Percentiles rank a stretch among this genome's conserved stretches.
Evolutionary conservation across 305 asterid species (phyloP).

Genomic region (Monarda citriodora): DNA sequence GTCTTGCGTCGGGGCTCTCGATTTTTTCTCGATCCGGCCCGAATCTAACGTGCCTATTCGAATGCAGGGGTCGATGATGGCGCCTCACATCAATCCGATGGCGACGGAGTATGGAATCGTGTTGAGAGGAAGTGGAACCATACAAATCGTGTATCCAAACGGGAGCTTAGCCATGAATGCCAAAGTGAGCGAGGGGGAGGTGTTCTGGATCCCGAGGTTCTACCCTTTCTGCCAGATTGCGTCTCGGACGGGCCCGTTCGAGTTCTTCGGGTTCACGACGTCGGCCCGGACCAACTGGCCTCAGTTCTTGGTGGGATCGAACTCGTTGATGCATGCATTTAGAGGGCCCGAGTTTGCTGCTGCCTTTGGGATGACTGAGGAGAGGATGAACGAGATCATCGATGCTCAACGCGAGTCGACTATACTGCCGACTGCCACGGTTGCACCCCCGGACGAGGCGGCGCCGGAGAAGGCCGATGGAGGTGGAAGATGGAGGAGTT

Average conservation of each 20-base stretch:
- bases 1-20: too few relatives aligned
- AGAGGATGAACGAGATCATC: constrained; percentile 35
- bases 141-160: constrained; percentile 74
- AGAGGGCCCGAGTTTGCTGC: constrained; percentile 73
- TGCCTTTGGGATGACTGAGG: constrained; percentile 58
- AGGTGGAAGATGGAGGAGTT: constrained; percentile 15
- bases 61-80: constrained; percentile 88
- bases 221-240: constrained; percentile 92
- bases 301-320: constrained; percentile 72
- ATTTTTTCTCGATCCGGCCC: too few relatives aligned
- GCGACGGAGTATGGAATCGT: constrained; percentile 80
- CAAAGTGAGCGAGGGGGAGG: constrained; percentile 62
- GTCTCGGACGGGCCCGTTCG: constrained; percentile 63
- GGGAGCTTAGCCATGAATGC: constrained; percentile 88
- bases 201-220: constrained; percentile 78
- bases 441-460: constrained; percentile 44
- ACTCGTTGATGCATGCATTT: constrained; percentile 55
- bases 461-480: constrained; percentile 6
- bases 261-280: constrained; percentile 89
- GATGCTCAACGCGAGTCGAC: constrained; percentile 52
- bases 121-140: constrained; percentile 53
- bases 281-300: constrained; percentile 70
- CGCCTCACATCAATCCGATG: constrained; percentile 81
- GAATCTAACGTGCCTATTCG: background rate
- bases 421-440: constrained; percentile 62